phyloP scores from a whole-genome alignment of 164 flowering plant species.

The Vitis rotundifolia region DNA sequence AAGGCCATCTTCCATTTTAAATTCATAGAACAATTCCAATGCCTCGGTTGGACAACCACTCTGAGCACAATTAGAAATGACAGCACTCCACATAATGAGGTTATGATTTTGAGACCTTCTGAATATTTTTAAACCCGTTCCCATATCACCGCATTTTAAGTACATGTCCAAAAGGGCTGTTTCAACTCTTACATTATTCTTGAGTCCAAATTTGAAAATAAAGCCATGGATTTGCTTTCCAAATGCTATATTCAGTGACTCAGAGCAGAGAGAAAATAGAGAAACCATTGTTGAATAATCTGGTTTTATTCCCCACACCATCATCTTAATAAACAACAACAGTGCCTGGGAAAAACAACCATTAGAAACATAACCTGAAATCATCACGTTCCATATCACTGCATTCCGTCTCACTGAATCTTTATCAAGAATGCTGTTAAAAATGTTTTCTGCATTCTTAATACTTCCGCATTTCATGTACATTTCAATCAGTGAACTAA shows the following conservation, averaged over 20 bases:
- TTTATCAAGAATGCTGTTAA: constrained; percentile 10
- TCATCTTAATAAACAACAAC: constrained; percentile 30
- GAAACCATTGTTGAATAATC: constrained; percentile 46
- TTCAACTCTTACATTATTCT: constrained; percentile 24
- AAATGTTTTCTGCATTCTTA: constrained; percentile 27
- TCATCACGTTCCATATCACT: constrained; percentile 52
- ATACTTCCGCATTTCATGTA: constrained; percentile 45
- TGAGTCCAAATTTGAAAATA: constrained; percentile 18
- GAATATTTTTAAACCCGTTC: constrained; percentile 27
- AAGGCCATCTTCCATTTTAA: constrained; percentile 16
- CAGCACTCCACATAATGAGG: constrained; percentile 35
- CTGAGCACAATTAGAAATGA: constrained; percentile 30
- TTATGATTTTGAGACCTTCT: constrained; percentile 18
- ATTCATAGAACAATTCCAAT: constrained; percentile 28
- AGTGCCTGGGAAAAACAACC: constrained; percentile 29
- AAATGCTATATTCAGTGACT: constrained; percentile 19
- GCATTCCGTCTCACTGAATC: constrained; percentile 22
- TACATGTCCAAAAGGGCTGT: constrained; percentile 37
- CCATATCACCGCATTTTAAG: constrained; percentile 29
- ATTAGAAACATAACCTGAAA: constrained; percentile 42
- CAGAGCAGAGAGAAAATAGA: constrained; percentile 34
- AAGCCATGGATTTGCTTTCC: constrained; percentile 34
- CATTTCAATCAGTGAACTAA: constrained; percentile 41
- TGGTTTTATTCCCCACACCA: constrained; percentile 23
- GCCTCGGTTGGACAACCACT: constrained; percentile 22